Percentiles rank a stretch among this genome's conserved stretches.
Evolutionary conservation across 2,329 filamentous ascomycete species (phyloP).

Genomic region (Diaporthe ampelina): DNA sequence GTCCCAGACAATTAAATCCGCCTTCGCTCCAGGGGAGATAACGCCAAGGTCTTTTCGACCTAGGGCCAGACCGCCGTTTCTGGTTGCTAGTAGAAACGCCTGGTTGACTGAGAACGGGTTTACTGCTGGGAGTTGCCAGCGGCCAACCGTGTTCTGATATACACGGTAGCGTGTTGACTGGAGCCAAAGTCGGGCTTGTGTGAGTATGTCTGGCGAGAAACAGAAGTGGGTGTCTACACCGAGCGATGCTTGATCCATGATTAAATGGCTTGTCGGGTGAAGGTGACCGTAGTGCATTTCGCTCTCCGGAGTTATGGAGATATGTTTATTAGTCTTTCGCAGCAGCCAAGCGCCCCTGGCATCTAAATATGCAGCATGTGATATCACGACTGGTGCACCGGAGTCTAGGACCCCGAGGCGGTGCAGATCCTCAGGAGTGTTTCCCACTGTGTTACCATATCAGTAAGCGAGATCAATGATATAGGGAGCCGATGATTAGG

Average conservation of each 20-base stretch:
- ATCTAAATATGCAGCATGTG: constrained; percentile 64
- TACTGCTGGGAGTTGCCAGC: constrained; percentile 49
- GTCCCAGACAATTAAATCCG: constrained; percentile 67
- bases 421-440: not conserved
- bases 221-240: constrained; percentile 69
- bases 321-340: constrained; percentile 62
- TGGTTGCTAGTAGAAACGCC: constrained; percentile 68
- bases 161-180: constrained; percentile 58
- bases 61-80: constrained; percentile 65
- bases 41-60: constrained; percentile 65
- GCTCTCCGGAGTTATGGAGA: constrained; percentile 71
- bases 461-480: not conserved
- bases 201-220: constrained; percentile 63
- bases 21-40: constrained; percentile 63
- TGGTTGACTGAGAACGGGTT: constrained; percentile 68
- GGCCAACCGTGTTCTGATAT: constrained; percentile 55
- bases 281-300: constrained; percentile 70
- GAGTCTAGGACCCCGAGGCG: constrained; percentile 55
- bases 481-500: too few relatives aligned
- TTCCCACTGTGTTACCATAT: not conserved
- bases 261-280: constrained; percentile 57
- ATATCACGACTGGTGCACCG: constrained; percentile 65
- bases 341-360: constrained; percentile 56
- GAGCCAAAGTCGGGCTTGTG: constrained; percentile 68
- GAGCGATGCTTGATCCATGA: constrained; percentile 65